phyloP scores from a whole-genome alignment of 192 early-diverging fungal species.

The Dimargaris xerosporica region DNA sequence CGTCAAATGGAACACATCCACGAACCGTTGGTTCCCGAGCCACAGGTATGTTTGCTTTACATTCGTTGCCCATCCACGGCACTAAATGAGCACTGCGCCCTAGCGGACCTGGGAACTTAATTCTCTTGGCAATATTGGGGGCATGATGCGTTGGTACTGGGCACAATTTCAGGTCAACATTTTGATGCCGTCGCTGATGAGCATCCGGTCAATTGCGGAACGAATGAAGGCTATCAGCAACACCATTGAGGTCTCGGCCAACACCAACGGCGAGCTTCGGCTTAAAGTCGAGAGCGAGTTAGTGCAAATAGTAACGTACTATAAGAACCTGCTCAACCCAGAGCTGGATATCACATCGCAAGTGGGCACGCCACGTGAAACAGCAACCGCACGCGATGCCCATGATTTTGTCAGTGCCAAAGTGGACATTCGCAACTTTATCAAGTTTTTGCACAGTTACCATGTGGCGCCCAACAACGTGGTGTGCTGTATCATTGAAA shows the following conservation, averaged over 20 bases:
- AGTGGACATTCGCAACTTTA: constrained; percentile 56
- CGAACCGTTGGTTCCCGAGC: constrained; percentile 39
- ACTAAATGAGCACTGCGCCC: no score
- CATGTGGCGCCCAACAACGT: constrained; percentile 61
- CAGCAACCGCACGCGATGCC: constrained; percentile 18
- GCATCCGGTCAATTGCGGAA: constrained; percentile 45
- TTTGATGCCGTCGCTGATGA: constrained; percentile 55
- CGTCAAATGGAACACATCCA: constrained; percentile 36
- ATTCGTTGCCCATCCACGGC: no score
- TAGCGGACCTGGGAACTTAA: no score
- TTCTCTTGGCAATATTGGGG: no score
- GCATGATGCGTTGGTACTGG: no score
- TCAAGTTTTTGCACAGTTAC: constrained; percentile 61
- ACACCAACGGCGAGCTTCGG: constrained; percentile 47
- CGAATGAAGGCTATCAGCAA: constrained; percentile 45
- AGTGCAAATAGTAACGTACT: constrained; percentile 41
- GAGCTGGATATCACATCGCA: constrained; percentile 23
- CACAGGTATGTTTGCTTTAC: no score
- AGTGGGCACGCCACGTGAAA: constrained; percentile 22
- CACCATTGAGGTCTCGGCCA: constrained; percentile 49
- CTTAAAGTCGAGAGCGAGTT: constrained; percentile 39
- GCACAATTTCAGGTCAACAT: constrained; percentile 53
- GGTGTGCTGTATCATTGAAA: constrained; percentile 44
- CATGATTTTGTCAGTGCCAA: constrained; percentile 44
- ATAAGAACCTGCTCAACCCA: constrained; percentile 41